Conservation (phyloP, 2,329 filamentous ascomycete species). For the Stachybotrys echinatus region DNA sequence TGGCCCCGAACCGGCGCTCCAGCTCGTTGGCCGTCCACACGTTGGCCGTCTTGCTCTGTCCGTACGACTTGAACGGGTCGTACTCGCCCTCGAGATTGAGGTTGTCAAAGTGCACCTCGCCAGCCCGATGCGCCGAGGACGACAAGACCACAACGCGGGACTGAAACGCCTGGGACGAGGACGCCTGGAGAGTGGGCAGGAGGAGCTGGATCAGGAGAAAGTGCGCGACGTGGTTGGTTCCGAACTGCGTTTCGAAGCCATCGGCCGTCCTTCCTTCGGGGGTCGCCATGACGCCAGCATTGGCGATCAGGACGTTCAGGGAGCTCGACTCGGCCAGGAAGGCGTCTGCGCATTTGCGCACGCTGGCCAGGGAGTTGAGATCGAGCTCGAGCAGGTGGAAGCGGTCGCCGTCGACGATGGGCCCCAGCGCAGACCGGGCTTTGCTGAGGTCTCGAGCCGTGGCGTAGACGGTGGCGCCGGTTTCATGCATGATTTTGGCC, state of each 20-base stretch:
- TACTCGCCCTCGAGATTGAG: constrained; percentile 24
- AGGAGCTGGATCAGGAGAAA: constrained; percentile 49
- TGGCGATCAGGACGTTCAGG: constrained; percentile 13
- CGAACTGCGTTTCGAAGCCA: constrained; percentile 36
- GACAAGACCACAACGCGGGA: constrained; percentile 43
- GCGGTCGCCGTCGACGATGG: constrained; percentile 4
- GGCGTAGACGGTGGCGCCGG: constrained; percentile 17
- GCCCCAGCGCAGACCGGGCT: constrained; percentile 4
- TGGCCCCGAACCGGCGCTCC: constrained; percentile 36
- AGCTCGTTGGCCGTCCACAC: constrained; percentile 43
- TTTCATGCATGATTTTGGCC: constrained; percentile 32
- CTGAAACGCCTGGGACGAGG: constrained; percentile 28
- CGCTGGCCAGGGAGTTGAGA: constrained; percentile 13
- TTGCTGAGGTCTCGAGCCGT: constrained; percentile 11
- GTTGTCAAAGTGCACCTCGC: constrained; percentile 28
- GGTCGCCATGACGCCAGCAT: constrained; percentile 12
- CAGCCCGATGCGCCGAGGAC: constrained; percentile 33
- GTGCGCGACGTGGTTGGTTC: constrained; percentile 46
- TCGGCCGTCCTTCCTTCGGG: constrained; percentile 11
- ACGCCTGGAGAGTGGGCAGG: constrained; percentile 33
- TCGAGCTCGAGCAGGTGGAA: constrained; percentile 14
- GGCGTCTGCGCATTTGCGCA: constrained; percentile 12
- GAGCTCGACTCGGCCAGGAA: constrained; percentile 8
- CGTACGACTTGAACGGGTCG: constrained; percentile 32
- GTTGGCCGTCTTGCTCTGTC: constrained; percentile 42